Evolutionary conservation across 2,329 filamentous ascomycete genomes (phyloP).

Genomic region (Cyclaneusma minus): DNA sequence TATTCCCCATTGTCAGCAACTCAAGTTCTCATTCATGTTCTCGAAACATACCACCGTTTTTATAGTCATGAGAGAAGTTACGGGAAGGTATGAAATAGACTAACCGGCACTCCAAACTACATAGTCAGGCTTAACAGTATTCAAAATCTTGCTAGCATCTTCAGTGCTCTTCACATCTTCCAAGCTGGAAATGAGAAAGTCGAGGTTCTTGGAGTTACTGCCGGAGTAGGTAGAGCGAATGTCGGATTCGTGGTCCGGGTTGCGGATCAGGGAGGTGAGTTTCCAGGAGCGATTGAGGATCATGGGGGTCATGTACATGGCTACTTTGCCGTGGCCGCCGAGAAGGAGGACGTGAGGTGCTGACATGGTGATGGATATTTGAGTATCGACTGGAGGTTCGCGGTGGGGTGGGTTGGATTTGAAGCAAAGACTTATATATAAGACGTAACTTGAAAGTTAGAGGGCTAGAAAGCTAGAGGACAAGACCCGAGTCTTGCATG

Average conservation of each 20-base stretch:
- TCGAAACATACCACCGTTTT: not conserved
- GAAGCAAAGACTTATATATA: too few relatives aligned
- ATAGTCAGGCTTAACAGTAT: conserved; percentile 45
- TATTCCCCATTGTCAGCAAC: conserved; percentile 1
- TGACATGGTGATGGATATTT: too few relatives aligned
- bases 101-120: conserved; percentile 53
- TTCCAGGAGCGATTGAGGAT: conserved; percentile 61
- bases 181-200: conserved; percentile 54
- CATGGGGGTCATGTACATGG: conserved; percentile 59
- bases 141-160: conserved; percentile 46
- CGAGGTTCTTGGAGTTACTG: conserved; percentile 37
- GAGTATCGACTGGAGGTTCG: too few relatives aligned
- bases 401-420: too few relatives aligned
- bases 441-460: too few relatives aligned
- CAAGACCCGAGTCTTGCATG: too few relatives aligned
- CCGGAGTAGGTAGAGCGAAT: conserved; percentile 41
- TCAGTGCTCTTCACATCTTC: conserved; percentile 51
- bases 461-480: too few relatives aligned
- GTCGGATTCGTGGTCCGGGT: conserved; percentile 46
- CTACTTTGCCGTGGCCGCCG: conserved; percentile 69
- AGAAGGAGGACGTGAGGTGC: conserved; percentile 61
- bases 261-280: conserved; percentile 65
- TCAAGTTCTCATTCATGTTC: not conserved
- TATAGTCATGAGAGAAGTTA: conserved; percentile 2
- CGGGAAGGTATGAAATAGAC: too few relatives aligned